These are phyloP conservation scores for Nakazawaea wyomingensis DNA, from an alignment of 805 yeast genomes.

Conservation along the genomic window DNA sequence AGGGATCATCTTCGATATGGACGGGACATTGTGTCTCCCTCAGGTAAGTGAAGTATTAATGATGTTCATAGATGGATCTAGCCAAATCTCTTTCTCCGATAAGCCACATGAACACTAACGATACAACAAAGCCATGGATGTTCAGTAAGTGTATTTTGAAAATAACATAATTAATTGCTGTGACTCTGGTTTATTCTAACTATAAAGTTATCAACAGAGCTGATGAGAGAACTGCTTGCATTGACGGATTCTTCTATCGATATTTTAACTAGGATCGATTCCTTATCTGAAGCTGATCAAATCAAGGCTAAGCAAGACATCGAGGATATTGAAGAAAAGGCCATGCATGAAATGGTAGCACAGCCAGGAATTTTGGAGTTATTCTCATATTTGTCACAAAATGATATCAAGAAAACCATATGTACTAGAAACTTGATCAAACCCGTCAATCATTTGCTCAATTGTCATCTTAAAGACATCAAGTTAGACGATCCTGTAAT, in stretches of 20 bases:
- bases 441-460: conserved; percentile 51
- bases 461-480: conserved; percentile 34
- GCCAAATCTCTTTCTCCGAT: too few species aligned
- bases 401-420: conserved; percentile 42
- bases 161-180: too few species aligned
- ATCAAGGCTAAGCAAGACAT: conserved; percentile 41
- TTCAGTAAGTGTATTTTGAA: conserved; percentile 21
- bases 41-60: conserved; percentile 38
- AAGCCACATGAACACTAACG: neutral
- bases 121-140: conserved; percentile 24
- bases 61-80: too few species aligned
- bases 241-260: conserved; percentile 40
- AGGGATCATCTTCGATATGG: conserved; percentile 74
- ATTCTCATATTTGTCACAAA: conserved; percentile 26
- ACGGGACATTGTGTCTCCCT: conserved; percentile 68
- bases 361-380: conserved; percentile 41
- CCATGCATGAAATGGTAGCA: conserved; percentile 55
- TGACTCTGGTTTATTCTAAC: too few species aligned
- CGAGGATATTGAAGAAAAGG: conserved; percentile 49
- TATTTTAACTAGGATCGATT: conserved; percentile 45
- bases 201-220: too few species aligned
- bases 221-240: conserved; percentile 58
- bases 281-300: conserved; percentile 34
- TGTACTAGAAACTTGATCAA: conserved; percentile 54
- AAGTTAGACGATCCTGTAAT: conserved; percentile 44